Evolutionary conservation across 768 basidiomycete genomes (phyloP).

Genomic region (Suillus subluteus): DNA sequence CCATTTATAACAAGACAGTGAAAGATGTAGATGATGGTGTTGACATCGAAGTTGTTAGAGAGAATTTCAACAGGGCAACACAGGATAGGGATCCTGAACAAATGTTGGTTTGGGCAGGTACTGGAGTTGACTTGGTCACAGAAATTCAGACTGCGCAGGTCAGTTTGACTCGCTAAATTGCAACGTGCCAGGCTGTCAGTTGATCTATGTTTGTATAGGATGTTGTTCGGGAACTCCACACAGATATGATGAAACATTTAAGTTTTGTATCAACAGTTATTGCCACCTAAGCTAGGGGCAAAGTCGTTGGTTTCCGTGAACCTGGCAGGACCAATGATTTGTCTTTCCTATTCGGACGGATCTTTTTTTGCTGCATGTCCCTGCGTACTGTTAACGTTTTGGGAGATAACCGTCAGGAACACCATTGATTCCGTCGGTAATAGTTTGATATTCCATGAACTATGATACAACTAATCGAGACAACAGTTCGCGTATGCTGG

Average conservation of each 20-base stretch:
- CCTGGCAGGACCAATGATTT: background rate
- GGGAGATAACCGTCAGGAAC: background rate
- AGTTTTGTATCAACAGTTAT: slow-evolving; percentile 28
- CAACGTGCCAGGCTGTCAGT: background rate
- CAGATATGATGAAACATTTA: slow-evolving; percentile 46
- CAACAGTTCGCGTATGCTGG: slow-evolving; percentile 15
- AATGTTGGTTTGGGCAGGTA: slow-evolving; percentile 70
- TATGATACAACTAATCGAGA: slow-evolving; percentile 27
- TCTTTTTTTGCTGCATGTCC: slow-evolving; percentile 2
- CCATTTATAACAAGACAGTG: slow-evolving; percentile 52
- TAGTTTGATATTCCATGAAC: slow-evolving; percentile 14
- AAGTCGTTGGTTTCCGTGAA: background rate
- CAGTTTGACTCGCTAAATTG: slow-evolving; percentile 19
- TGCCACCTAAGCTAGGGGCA: slow-evolving; percentile 20
- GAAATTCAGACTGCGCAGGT: slow-evolving; percentile 46
- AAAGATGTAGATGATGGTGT: slow-evolving; percentile 57
- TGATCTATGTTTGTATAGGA: slow-evolving; percentile 42
- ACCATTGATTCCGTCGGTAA: slow-evolving; percentile 6
- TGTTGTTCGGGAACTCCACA: slow-evolving; percentile 54
- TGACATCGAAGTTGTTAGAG: slow-evolving; percentile 44
- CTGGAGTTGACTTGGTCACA: slow-evolving; percentile 61
- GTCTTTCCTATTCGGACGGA: slow-evolving; percentile 1
- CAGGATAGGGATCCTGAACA: slow-evolving; percentile 50
- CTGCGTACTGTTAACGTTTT: background rate
- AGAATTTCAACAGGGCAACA: slow-evolving; percentile 49